Evolutionary conservation across 768 basidiomycete genomes (phyloP).

Genomic region (Tulasnella sp.): DNA sequence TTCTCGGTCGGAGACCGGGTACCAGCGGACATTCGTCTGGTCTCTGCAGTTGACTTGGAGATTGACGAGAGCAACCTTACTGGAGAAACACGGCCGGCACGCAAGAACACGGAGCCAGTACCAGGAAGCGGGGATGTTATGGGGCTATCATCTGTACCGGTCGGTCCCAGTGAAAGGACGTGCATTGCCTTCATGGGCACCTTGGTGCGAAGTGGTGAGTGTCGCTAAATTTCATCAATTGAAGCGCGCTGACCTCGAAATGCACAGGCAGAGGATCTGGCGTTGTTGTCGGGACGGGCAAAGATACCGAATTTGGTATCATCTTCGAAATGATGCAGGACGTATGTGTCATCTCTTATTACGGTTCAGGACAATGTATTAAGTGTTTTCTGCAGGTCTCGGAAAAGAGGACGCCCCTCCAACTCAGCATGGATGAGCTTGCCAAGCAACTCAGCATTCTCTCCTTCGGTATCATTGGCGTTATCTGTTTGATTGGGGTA

Average conservation of each 20-base stretch:
- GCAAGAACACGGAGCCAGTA: conserved; percentile 61
- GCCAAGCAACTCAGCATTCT: conserved; percentile 85
- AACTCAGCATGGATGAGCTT: conserved; percentile 93
- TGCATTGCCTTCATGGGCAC: conserved; percentile 97
- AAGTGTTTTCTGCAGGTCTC: conserved; percentile 47
- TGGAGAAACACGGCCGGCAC: conserved; percentile 80
- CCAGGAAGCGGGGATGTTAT: conserved; percentile 36
- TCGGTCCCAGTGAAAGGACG: conserved; percentile 73
- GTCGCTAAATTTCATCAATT: background rate
- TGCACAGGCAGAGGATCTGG: conserved; percentile 70
- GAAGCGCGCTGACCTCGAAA: conserved; percentile 14
- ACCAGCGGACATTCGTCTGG: conserved; percentile 85
- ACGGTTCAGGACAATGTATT: background rate
- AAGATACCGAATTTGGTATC: conserved; percentile 89
- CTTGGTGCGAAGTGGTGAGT: conserved; percentile 76
- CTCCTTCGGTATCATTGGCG: conserved; percentile 90
- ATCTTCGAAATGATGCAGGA: conserved; percentile 99
- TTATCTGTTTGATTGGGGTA: conserved; percentile 88
- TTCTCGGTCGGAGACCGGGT: conserved; percentile 90
- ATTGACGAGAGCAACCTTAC: conserved; percentile 95
- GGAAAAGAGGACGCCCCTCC: conserved; percentile 87
- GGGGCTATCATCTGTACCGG: conserved; percentile 30
- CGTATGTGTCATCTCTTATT: conserved; percentile 42
- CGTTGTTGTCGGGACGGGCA: conserved; percentile 79
- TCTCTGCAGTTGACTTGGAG: conserved; percentile 78